Percentiles rank a stretch among this genome's conserved stretches.
Conservation (phyloP, 2,329 filamentous ascomycete species). For the Aspergillus arachidicola region DNA sequence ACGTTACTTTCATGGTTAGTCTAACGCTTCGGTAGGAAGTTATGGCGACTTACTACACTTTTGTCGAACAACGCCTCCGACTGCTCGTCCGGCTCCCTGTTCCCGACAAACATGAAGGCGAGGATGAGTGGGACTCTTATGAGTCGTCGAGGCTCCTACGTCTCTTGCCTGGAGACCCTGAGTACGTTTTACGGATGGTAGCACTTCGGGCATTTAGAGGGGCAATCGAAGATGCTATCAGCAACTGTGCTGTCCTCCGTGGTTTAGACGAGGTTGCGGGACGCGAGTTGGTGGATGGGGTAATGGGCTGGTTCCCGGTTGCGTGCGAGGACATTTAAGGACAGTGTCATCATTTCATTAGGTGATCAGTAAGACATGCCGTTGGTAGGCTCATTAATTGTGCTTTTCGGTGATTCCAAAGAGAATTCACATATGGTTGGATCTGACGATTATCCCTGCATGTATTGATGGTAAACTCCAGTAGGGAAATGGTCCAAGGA, state of each 20-base stretch:
- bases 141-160: not conserved
- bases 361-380: not conserved
- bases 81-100: not conserved
- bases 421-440: not conserved
- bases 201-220: not conserved
- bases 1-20: accelerated
- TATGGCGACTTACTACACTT: not conserved
- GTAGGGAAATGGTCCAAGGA: not conserved
- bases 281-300: not conserved
- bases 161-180: not conserved
- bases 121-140: not conserved
- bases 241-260: not conserved
- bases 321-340: not conserved
- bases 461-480: not conserved
- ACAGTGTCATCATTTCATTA: not conserved
- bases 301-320: accelerated
- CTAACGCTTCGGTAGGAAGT: not conserved
- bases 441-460: not conserved
- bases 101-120: accelerated
- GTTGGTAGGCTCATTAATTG: not conserved
- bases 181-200: not conserved
- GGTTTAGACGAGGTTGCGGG: not conserved
- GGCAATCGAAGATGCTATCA: not conserved
- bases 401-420: not conserved
- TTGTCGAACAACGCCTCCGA: not conserved